phyloP scores from a whole-genome alignment of 495 filamentous ascomycete species.

The Bathelium albidoporum region DNA sequence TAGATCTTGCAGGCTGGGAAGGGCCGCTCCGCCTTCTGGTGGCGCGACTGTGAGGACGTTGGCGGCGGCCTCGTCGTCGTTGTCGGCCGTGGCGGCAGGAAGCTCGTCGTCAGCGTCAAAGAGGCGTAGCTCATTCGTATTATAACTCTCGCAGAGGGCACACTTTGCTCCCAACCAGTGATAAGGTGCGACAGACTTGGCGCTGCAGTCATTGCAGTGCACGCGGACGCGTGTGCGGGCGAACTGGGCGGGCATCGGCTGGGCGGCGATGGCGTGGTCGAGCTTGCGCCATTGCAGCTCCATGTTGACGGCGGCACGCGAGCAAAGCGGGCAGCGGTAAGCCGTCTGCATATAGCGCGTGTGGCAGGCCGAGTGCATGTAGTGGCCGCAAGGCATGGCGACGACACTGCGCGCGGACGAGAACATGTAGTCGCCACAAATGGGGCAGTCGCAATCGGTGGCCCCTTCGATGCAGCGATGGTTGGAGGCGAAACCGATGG shows the following conservation, averaged over 20 bases:
- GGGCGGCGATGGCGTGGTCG: conserved; percentile 69
- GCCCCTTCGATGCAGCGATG: conserved; percentile 93
- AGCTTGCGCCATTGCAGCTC: conserved; percentile 86
- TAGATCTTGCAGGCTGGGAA: conserved; percentile 8
- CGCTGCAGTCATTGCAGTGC: conserved; percentile 88
- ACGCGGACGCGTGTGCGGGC: conserved; percentile 68
- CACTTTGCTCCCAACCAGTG: conserved; percentile 96
- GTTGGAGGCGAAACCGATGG: conserved; percentile 64
- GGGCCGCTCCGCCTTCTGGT: conserved; percentile 10
- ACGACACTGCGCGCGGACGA: conserved; percentile 81
- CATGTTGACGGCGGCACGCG: conserved; percentile 90
- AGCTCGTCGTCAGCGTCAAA: conserved; percentile 13
- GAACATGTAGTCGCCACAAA: conserved; percentile 96
- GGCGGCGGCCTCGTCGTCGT: conserved; percentile 23
- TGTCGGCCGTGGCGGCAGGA: too few relatives aligned
- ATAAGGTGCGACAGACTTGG: conserved; percentile 72
- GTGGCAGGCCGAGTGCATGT: conserved; percentile 83
- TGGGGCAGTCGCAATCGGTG: conserved; percentile 94
- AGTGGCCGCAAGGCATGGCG: conserved; percentile 93
- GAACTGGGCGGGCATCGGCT: conserved; percentile 77
- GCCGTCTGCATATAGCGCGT: conserved; percentile 72
- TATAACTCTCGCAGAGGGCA: conserved; percentile 47
- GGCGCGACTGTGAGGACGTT: conserved; percentile 16
- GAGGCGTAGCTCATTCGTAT: conserved; percentile 33
- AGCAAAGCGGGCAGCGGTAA: conserved; percentile 93